A percentile compares a stretch with the other conserved stretches of the same genome.
Evolutionary conservation across 139 green algal species (phyloP).

Genomic region (Chlorella sp.): DNA sequence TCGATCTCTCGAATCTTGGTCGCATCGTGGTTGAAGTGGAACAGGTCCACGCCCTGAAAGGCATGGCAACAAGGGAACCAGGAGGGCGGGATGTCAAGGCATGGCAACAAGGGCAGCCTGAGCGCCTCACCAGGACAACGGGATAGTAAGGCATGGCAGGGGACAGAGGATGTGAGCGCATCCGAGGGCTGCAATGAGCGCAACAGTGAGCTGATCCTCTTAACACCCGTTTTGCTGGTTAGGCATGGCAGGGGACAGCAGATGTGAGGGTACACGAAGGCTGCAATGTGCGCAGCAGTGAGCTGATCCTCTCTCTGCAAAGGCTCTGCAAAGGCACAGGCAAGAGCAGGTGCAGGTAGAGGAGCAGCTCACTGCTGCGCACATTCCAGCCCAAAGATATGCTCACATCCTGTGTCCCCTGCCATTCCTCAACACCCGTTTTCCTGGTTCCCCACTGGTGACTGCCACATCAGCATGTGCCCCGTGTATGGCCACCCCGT

Average conservation of each 20-base stretch:
- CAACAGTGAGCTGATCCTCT: no score
- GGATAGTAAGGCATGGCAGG: background rate
- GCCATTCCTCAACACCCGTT: no score
- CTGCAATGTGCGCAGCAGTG: no score
- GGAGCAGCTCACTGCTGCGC: no score
- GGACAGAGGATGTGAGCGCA: background rate
- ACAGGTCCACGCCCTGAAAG: conserved; percentile 18
- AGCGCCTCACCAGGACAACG: background rate
- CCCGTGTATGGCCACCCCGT: no score
- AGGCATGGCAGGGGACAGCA: background rate
- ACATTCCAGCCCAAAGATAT: no score
- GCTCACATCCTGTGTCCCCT: no score
- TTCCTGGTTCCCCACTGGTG: no score
- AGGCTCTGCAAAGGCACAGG: background rate
- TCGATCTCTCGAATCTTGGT: conserved; percentile 24
- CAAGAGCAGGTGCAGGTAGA: background rate
- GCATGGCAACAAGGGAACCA: background rate
- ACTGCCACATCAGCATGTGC: no score
- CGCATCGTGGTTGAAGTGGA: conserved; percentile 12
- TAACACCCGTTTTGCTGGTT: no score
- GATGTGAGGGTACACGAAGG: background rate
- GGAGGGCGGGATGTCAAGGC: background rate
- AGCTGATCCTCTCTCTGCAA: no score
- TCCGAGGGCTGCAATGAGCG: background rate
- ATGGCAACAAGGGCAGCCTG: background rate